Base-by-base conservation (phyloP, 768 basidiomycete species). In the Trametes elegans region DNA sequence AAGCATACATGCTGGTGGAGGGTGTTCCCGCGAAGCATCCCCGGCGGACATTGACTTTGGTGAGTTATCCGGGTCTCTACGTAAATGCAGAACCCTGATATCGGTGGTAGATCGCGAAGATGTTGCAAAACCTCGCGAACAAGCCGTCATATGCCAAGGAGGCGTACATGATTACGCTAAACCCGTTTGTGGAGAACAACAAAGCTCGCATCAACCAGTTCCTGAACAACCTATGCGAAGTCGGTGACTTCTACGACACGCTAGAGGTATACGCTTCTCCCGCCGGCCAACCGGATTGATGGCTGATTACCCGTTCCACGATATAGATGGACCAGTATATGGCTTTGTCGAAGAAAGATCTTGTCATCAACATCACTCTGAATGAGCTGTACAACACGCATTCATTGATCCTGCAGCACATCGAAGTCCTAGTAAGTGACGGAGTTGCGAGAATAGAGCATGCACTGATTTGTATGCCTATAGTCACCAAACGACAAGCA, bases 271-370 rank as follows among this genome's bases (percentile, higher is more conserved):
- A 80, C 39, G 7, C 7, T 21, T n/a, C 13, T n/a, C 11, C 3
- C n/a, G 7, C 16, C 7, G 3, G 7, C 16, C 7, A 8, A 6
- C 40, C 8, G 40, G 23, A 8, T 5, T 26, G 39, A 21, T 32
- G 11, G 16, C 18, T 43, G 21, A 19, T n/a, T 42, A 4, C n/a
- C 13, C 1, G 9, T 50, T 24, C 3, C 62, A n/a, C n/a, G n/a
- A n/a, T n/a, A n/a, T n/a, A 97, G 96, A 96, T 98, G 88, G 97
- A 99, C 73, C 97, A 98, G 78, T 99, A 99, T 71, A 98, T 99
- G 94, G 97, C 97, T 8, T 76, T 99, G 53, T 98, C 95, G 55
- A 99, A 99, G 81, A 98, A 98, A 73, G 97, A 98, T 69, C 79
- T 98, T 55, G 86, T 89, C 79, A 98, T 99, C 73, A 92, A 94